Evolutionary conservation across 345 rosid genomes (phyloP).

Genomic region (Aquilaria yunnanensis): DNA sequence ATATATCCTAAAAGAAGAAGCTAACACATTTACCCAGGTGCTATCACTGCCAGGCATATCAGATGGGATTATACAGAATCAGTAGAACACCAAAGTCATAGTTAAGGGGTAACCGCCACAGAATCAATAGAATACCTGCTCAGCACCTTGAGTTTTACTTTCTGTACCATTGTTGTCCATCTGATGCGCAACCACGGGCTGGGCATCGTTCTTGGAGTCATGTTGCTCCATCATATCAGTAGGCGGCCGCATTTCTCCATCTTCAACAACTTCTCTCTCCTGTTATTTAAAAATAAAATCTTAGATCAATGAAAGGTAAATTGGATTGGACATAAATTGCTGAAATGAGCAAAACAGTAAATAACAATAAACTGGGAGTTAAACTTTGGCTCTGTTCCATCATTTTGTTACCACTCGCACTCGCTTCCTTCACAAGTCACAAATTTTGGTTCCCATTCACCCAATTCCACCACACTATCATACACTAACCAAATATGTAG

Average conservation of each 20-base stretch:
- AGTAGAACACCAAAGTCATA: constrained; percentile 30
- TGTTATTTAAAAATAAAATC: constrained; percentile 13
- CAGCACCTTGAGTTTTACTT: constrained; percentile 30
- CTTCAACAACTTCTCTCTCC: constrained; percentile 43
- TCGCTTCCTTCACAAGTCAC: no score
- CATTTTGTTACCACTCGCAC: no score
- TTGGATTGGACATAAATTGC: background rate
- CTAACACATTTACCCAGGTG: no score
- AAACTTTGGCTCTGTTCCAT: no score
- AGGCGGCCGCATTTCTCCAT: constrained; percentile 31
- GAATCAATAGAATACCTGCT: constrained; percentile 40
- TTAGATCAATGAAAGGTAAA: background rate
- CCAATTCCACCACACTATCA: no score
- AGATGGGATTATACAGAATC: background rate
- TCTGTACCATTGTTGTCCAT: constrained; percentile 26
- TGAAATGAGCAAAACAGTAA: no score
- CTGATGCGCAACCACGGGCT: constrained; percentile 33
- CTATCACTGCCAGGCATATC: no score
- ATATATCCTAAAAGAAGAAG: no score
- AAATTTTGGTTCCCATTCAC: no score
- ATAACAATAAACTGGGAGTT: no score
- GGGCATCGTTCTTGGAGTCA: constrained; percentile 35
- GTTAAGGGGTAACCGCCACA: background rate
- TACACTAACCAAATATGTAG: background rate
- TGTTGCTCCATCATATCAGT: constrained; percentile 27